phyloP scores from a whole-genome alignment of 2,329 filamentous ascomycete genomes.

The Ilyonectria destructans region DNA sequence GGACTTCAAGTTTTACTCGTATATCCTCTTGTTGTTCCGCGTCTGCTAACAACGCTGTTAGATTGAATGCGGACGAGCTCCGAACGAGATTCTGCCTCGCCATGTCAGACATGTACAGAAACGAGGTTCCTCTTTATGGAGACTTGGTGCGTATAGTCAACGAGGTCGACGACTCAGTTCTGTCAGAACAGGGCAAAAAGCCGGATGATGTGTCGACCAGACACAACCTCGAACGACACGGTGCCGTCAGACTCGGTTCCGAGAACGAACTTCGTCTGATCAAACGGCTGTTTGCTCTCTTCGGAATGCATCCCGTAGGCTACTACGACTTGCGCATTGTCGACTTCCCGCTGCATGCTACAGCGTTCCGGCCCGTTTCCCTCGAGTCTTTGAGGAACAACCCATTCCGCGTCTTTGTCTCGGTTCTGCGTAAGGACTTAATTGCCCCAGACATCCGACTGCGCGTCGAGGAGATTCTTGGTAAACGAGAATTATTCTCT shows the following conservation, averaged over 20 bases:
- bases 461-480: constrained; percentile 48
- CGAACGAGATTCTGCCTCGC: constrained; percentile 41
- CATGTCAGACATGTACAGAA: constrained; percentile 52
- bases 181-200: too few relatives aligned
- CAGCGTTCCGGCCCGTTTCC: constrained; percentile 62
- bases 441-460: constrained; percentile 52
- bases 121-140: constrained; percentile 52
- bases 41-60: too few relatives aligned
- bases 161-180: constrained; percentile 33
- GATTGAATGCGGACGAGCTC: neutral
- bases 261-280: constrained; percentile 59
- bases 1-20: too few relatives aligned
- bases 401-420: constrained; percentile 60
- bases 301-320: constrained; percentile 66
- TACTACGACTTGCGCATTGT: constrained; percentile 66
- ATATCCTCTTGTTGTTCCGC: too few relatives aligned
- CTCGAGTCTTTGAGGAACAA: constrained; percentile 55
- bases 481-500: constrained; percentile 31
- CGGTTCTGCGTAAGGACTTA: constrained; percentile 40
- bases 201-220: neutral
- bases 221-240: constrained; percentile 54
- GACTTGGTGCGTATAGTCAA: constrained; percentile 49
- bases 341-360: constrained; percentile 66
- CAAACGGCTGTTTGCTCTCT: constrained; percentile 60
- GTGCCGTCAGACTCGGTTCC: constrained; percentile 65